phyloP scores from a whole-genome alignment of 495 filamentous ascomycete species.

The Daldinia bambusicola region DNA sequence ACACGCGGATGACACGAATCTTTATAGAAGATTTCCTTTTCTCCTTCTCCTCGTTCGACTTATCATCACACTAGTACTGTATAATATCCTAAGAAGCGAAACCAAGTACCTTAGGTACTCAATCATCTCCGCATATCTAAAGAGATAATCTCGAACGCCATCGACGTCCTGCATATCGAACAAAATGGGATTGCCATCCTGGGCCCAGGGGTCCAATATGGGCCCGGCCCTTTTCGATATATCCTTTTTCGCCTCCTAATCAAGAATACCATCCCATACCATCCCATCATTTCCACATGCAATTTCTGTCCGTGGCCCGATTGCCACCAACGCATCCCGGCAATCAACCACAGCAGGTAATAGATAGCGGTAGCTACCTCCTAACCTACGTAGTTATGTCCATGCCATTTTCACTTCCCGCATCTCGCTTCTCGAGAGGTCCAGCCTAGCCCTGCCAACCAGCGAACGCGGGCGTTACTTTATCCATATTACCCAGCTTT shows the following conservation, averaged over 20 bases:
- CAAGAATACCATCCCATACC: conserved; percentile 2
- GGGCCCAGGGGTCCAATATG: conserved; percentile 21
- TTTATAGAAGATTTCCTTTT: conserved; percentile 35
- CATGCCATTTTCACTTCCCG: too few relatives aligned
- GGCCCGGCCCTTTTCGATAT: conserved; percentile 15
- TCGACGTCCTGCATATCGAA: conserved; percentile 23
- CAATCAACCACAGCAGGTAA: not conserved
- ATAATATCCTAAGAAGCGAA: too few relatives aligned
- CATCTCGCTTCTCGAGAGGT: too few relatives aligned
- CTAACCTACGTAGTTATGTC: too few relatives aligned
- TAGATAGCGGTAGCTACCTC: not conserved
- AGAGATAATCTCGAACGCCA: conserved; percentile 29
- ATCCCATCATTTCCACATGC: conserved; percentile 3
- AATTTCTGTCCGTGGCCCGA: not conserved
- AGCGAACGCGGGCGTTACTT: conserved; percentile 17
- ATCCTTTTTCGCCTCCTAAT: conserved; percentile 14
- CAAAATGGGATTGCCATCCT: conserved; percentile 9
- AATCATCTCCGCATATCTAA: conserved; percentile 1
- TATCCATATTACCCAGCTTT: conserved; percentile 43
- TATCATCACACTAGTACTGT: conserved; percentile 18
- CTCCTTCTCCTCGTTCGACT: conserved; percentile 25
- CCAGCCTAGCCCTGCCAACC: conserved; percentile 2
- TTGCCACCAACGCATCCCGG: conserved; percentile 18
- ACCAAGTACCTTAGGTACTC: too few relatives aligned
- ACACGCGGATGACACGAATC: conserved; percentile 21